A percentile compares a stretch with the other conserved stretches of the same genome.
Conservation (phyloP, 305 asterid genomes). For the Plantago coronopus region DNA sequence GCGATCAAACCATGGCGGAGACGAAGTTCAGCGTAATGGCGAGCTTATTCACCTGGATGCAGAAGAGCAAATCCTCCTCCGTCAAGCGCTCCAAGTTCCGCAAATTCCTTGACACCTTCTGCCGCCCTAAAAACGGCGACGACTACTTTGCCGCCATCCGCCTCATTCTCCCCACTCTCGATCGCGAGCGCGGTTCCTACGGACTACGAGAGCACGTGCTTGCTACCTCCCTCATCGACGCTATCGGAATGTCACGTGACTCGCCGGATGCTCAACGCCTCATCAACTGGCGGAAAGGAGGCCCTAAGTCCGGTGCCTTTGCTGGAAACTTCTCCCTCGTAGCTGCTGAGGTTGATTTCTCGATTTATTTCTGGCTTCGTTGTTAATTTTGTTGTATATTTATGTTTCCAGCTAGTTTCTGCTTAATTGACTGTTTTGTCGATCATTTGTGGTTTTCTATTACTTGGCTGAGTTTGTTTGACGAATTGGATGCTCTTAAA, state of each 20-base stretch:
- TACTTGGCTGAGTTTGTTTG: background rate
- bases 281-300: slow-evolving; percentile 93
- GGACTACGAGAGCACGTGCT: slow-evolving; percentile 90
- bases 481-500: too few species aligned
- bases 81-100: slow-evolving; percentile 78
- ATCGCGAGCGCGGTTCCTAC: slow-evolving; percentile 87
- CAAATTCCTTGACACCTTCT: slow-evolving; percentile 78
- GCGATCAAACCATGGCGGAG: slow-evolving; percentile 30
- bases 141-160: slow-evolving; percentile 83
- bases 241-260: slow-evolving; percentile 85
- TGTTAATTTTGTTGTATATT: background rate
- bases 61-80: slow-evolving; percentile 61
- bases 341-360: slow-evolving; percentile 61
- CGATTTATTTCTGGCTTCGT: background rate
- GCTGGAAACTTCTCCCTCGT: slow-evolving; percentile 85
- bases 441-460: background rate
- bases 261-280: slow-evolving; percentile 78
- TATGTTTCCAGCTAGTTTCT: background rate
- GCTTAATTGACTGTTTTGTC: background rate
- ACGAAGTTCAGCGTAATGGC: slow-evolving; percentile 80
- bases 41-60: slow-evolving; percentile 78
- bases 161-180: slow-evolving; percentile 71
- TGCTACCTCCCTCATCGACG: slow-evolving; percentile 83
- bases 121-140: slow-evolving; percentile 60
- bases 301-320: slow-evolving; percentile 66